A percentile compares a stretch with the other conserved stretches of the same genome.
Evolutionary conservation across 2,329 filamentous ascomycete genomes (phyloP).

Genomic region (Calonectria crousiana): DNA sequence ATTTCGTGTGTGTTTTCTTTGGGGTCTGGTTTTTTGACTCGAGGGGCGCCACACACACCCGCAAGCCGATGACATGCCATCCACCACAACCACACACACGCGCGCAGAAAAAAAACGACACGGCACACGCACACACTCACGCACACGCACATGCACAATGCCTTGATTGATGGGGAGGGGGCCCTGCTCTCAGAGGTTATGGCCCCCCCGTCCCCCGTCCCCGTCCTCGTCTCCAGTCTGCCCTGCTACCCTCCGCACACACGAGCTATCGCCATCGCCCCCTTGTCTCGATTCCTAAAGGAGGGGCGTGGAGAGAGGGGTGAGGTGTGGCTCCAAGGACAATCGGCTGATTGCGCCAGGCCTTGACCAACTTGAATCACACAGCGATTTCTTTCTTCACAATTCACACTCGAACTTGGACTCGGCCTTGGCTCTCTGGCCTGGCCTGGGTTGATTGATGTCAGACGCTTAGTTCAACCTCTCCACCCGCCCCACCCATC

Average conservation of each 20-base stretch:
- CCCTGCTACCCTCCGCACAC: background rate
- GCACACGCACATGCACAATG: background rate
- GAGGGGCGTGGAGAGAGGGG: background rate
- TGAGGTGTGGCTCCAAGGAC: background rate
- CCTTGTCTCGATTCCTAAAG: background rate
- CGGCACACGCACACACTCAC: background rate
- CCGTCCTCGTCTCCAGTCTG: background rate
- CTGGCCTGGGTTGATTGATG: background rate
- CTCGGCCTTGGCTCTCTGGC: background rate
- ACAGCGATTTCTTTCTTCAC: background rate
- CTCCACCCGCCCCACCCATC: background rate
- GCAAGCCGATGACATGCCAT: background rate
- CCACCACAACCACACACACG: background rate
- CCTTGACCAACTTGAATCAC: background rate
- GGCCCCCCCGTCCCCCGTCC: too few species aligned
- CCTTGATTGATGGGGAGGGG: background rate
- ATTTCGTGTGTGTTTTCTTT: background rate
- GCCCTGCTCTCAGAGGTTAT: background rate
- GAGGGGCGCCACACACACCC: background rate
- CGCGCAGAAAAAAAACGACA: background rate
- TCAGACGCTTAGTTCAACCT: conserved; percentile 1
- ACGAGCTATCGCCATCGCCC: conserved; percentile 1
- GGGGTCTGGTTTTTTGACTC: too few species aligned
- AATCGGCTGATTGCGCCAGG: background rate
- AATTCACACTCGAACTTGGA: background rate